Conservation (phyloP, 2,329 filamentous ascomycete species). For the Pyricularia sp. region DNA sequence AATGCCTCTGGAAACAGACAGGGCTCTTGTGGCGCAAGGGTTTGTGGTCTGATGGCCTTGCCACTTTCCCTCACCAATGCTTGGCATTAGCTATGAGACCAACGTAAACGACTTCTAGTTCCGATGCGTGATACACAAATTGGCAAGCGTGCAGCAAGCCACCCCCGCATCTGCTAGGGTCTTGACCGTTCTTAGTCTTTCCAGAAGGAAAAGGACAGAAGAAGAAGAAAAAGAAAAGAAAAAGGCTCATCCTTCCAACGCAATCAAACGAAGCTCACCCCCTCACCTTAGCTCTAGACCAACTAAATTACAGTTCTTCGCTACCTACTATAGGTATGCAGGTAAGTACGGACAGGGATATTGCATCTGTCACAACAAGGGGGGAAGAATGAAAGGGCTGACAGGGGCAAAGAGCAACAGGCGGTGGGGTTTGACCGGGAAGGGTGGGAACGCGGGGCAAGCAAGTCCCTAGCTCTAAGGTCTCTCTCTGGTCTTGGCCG, state of each 20-base stretch:
- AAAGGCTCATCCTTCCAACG: too few species aligned
- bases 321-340: not conserved
- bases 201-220: not conserved
- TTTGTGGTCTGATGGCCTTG: not conserved
- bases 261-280: too few species aligned
- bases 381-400: not conserved
- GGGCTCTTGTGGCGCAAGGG: not conserved
- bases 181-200: not conserved
- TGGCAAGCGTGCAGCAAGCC: not conserved
- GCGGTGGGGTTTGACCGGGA: not conserved
- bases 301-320: not conserved
- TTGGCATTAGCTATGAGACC: not conserved
- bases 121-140: not conserved
- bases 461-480: not conserved
- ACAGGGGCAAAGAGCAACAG: not conserved
- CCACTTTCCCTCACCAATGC: not conserved
- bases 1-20: not conserved
- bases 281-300: not conserved
- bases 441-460: not conserved
- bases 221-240: not conserved
- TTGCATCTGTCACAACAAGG: not conserved
- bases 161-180: not conserved
- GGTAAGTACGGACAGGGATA: not conserved
- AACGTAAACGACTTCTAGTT: not conserved
- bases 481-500: not conserved